Evolutionary conservation across 129 eudicot genomes (phyloP).

Genomic region (Pittosporum tobira): DNA sequence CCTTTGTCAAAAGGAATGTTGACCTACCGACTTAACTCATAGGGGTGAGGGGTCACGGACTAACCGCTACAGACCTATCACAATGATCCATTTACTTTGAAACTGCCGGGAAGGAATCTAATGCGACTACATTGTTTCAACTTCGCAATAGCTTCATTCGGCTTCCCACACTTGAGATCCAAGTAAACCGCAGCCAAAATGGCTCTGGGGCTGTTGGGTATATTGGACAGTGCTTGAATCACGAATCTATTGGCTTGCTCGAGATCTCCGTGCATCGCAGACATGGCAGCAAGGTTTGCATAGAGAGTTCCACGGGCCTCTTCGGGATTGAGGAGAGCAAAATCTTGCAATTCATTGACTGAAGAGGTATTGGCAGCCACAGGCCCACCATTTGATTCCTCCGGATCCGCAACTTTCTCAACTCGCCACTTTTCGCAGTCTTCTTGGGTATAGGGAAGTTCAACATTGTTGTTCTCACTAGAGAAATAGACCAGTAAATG

Average conservation of each 20-base stretch:
- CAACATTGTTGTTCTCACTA: constrained; percentile 30
- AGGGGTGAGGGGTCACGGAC: constrained; percentile 18
- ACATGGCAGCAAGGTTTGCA: constrained; percentile 60
- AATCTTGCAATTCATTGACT: constrained; percentile 30
- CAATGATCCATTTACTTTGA: constrained; percentile 27
- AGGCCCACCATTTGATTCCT: constrained; percentile 42
- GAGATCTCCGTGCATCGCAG: constrained; percentile 64
- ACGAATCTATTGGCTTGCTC: constrained; percentile 60
- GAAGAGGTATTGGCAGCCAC: constrained; percentile 17
- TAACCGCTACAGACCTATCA: constrained; percentile 18
- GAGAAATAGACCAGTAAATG: constrained; percentile 55
- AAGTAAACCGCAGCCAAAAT: constrained; percentile 61
- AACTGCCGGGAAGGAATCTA: constrained; percentile 41
- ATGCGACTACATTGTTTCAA: constrained; percentile 53
- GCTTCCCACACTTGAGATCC: constrained; percentile 59
- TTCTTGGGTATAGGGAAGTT: constrained; percentile 68
- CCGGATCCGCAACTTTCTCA: constrained; percentile 47
- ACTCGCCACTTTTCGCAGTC: constrained; percentile 50
- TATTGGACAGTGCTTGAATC: constrained; percentile 35
- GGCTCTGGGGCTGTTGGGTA: constrained; percentile 55
- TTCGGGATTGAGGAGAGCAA: constrained; percentile 47
- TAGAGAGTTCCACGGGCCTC: constrained; percentile 69
- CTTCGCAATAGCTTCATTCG: constrained; percentile 53
- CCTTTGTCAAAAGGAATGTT: constrained; percentile 47
- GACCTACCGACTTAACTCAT: constrained; percentile 53